phyloP scores from a whole-genome alignment of 306 rosid genomes.

The Hylodesmum podocarpum region DNA sequence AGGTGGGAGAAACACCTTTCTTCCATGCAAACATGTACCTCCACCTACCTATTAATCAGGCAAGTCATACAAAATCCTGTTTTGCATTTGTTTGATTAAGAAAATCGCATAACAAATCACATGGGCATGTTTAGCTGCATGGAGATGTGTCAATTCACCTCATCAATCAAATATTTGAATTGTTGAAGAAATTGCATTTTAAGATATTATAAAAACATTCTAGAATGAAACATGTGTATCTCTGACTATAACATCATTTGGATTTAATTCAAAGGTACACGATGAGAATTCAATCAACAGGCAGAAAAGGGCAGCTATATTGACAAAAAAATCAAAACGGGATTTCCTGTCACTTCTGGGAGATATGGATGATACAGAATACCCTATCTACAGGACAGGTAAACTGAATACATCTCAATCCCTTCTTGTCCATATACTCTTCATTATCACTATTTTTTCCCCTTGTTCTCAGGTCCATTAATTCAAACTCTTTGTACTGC shows the following conservation, averaged over 20 bases:
- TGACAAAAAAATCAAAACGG: conserved; percentile 52
- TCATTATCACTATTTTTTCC: not conserved
- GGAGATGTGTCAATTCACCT: not conserved
- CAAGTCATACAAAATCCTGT: conserved; percentile 16
- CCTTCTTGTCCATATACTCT: not conserved
- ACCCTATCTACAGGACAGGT: conserved; percentile 85
- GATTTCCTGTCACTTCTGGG: conserved; percentile 65
- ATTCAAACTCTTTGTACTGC: conserved; percentile 72
- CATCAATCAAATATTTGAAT: not conserved
- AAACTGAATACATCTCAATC: conserved; percentile 17
- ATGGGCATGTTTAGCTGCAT: not conserved
- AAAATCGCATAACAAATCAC: not conserved
- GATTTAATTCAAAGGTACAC: conserved; percentile 48
- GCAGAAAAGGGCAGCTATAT: conserved; percentile 54
- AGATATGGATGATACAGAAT: conserved; percentile 48
- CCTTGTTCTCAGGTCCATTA: conserved; percentile 58
- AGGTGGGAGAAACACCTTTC: conserved; percentile 63
- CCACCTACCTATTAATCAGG: conserved; percentile 73
- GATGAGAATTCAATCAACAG: conserved; percentile 72
- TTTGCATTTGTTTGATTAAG: not conserved
- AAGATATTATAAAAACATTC: not conserved
- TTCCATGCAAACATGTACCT: conserved; percentile 79
- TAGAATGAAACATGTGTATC: not conserved
- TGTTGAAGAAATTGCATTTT: not conserved
- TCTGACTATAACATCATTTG: not conserved